Conservation (phyloP, 495 filamentous ascomycete species). For the Lasiosphaeris hirsuta region DNA sequence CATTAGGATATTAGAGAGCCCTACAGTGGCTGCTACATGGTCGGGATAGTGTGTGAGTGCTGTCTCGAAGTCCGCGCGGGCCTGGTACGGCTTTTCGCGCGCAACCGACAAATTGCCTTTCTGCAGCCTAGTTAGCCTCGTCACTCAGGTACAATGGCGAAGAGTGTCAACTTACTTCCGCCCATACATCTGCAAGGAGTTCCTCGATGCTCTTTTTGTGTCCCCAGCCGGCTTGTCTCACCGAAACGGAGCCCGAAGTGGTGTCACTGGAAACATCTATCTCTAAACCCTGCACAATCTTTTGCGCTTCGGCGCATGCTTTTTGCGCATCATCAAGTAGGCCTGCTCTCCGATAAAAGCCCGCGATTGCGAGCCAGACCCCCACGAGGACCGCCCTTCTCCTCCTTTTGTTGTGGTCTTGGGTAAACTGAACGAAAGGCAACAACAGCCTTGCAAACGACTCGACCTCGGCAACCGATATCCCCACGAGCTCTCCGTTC, state of each 20-base stretch:
- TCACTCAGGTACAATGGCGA: neutral
- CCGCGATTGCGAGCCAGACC: conserved; percentile 85
- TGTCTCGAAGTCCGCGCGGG: conserved; percentile 71
- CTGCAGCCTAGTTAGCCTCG: conserved; percentile 43
- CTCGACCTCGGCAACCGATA: conserved; percentile 17
- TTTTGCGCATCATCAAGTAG: conserved; percentile 73
- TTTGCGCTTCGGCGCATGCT: conserved; percentile 77
- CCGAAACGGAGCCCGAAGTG: conserved; percentile 39
- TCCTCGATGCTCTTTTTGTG: conserved; percentile 71
- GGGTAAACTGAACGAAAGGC: conserved; percentile 49
- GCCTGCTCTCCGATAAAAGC: conserved; percentile 77
- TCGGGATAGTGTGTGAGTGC: conserved; percentile 71
- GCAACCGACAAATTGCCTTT: conserved; percentile 65
- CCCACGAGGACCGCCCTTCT: conserved; percentile 63
- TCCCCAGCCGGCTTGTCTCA: conserved; percentile 67
- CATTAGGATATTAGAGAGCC: conserved; percentile 76
- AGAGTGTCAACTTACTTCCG: conserved; percentile 54
- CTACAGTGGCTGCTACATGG: conserved; percentile 76
- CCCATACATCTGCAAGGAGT: conserved; percentile 74
- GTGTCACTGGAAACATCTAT: conserved; percentile 50
- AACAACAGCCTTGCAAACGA: conserved; percentile 35
- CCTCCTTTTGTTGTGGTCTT: conserved; percentile 51
- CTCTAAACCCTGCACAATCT: conserved; percentile 58
- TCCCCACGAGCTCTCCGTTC: conserved; percentile 9
- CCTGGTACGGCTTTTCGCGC: conserved; percentile 60